Base-by-base conservation (phyloP, 2,329 filamentous ascomycete species). In the Sclerotinia trifoliorum region DNA sequence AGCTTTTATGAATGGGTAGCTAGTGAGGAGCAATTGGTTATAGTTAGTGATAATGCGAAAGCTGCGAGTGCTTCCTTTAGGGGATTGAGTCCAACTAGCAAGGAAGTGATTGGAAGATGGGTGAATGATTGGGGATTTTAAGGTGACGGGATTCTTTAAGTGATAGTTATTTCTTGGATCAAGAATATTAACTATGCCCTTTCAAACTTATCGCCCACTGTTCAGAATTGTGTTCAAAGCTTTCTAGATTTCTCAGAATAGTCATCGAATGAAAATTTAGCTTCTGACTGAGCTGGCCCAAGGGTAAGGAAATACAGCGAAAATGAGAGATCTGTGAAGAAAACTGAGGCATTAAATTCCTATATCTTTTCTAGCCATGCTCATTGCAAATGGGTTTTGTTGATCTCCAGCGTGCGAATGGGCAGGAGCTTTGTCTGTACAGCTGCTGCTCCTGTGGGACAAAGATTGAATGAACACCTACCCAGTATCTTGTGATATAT, bases 91-190 rank as follows among this genome's bases (percentile, higher is more conserved):
- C 70, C 73, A 5, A 70, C 80, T 2, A 74, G 70, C n/a, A 13
- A 57, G 1, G 73, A 76, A 29, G 79, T 75, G 78, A 72, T 81
- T 68, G 54, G 65, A 5, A 77, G 75, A 66, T 80, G 78, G 78
- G 67, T 79, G 26, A 39, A 68, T 0, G 75, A 80, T 65, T 80
- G 77, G 79, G 44, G 29, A 17, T 72, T 66, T 68, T 71, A 65
- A 49, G 46, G 19, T 48, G 15, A 1, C 6, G 46, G n/a, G 21
- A 8, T 56, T n/a, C 11, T 32, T 56, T 17, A 13, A 21, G 10
- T n/a, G 24, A 1, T 0, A 7, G 42, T 1, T 35, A 24, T 2
- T 8, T 10, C 15, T n/a, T 17, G 35, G 5, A 17, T 57, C 11
- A 3, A n/a, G 2, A 3, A 57, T 24, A 39, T 49, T 15, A 42